A percentile compares a stretch with the other conserved stretches of the same genome.
phyloP scores from a whole-genome alignment of 2,329 filamentous ascomycete genomes.

The Hypoxylon sp. region DNA sequence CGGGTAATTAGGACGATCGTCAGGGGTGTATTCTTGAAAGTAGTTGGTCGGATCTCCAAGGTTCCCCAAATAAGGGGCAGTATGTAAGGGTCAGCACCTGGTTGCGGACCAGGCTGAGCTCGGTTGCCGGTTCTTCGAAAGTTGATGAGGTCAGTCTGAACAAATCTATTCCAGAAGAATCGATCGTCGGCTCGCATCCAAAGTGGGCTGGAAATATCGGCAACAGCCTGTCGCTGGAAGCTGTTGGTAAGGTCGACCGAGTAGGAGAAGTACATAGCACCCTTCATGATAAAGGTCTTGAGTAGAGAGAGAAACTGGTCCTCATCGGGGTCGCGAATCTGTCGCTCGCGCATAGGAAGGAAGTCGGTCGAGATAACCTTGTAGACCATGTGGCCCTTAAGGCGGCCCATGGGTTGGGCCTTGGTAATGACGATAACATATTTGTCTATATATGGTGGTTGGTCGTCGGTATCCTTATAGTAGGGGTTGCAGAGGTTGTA shows the following conservation, averaged over 20 bases:
- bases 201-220: slow-evolving; percentile 74
- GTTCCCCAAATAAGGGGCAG: slow-evolving; percentile 96
- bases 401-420: slow-evolving; percentile 84
- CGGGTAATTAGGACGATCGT: slow-evolving; percentile 90
- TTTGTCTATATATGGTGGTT: slow-evolving; percentile 83
- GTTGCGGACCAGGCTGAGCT: slow-evolving; percentile 73
- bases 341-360: slow-evolving; percentile 89
- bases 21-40: slow-evolving; percentile 82
- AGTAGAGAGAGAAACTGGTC: slow-evolving; percentile 87
- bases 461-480: too few species aligned
- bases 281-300: slow-evolving; percentile 80
- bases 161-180: slow-evolving; percentile 98
- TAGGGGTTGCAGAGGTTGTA: slow-evolving; percentile 8
- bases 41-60: slow-evolving; percentile 87
- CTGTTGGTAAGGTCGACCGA: slow-evolving; percentile 95
- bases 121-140: slow-evolving; percentile 74
- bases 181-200: slow-evolving; percentile 96
- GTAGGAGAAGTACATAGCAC: slow-evolving; percentile 98
- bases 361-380: slow-evolving; percentile 91
- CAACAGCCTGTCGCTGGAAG: slow-evolving; percentile 90
- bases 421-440: slow-evolving; percentile 98
- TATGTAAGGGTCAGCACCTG: slow-evolving; percentile 87
- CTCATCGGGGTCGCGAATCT: slow-evolving; percentile 91
- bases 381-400: slow-evolving; percentile 97
- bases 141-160: slow-evolving; percentile 90